phyloP scores from a whole-genome alignment of 768 basidiomycete genomes.

The Pulveroboletus sp. region DNA sequence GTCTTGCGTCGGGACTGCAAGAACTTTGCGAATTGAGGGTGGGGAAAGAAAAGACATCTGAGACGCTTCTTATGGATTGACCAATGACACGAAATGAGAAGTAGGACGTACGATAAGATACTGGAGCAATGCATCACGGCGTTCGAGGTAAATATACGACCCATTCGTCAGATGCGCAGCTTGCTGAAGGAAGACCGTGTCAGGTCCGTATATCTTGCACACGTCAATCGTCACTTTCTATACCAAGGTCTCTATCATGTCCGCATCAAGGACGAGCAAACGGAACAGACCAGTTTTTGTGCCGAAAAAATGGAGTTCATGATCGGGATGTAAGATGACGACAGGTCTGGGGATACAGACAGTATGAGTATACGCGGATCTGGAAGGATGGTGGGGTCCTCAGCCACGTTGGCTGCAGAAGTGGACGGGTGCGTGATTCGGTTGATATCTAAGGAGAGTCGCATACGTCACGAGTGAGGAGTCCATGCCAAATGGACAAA shows the following conservation, averaged over 20 bases:
- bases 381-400: slow-evolving; percentile 32
- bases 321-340: slow-evolving; percentile 91
- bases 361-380: slow-evolving; percentile 70
- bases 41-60: slow-evolving; percentile 84
- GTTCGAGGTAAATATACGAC: slow-evolving; percentile 81
- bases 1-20: slow-evolving; percentile 90
- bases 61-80: slow-evolving; percentile 1
- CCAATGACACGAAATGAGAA: neutral
- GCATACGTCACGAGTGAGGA: neutral
- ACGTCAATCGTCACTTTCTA: slow-evolving; percentile 98
- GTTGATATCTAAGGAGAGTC: slow-evolving; percentile 58
- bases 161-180: slow-evolving; percentile 94
- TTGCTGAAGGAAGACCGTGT: slow-evolving; percentile 95
- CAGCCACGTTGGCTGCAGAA: slow-evolving; percentile 25
- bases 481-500: neutral
- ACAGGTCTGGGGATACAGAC: slow-evolving; percentile 87
- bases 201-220: slow-evolving; percentile 83
- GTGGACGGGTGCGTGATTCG: slow-evolving; percentile 41
- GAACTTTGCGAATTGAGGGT: slow-evolving; percentile 64
- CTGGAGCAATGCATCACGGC: slow-evolving; percentile 84
- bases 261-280: neutral
- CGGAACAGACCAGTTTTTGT: slow-evolving; percentile 77
- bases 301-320: slow-evolving; percentile 99
- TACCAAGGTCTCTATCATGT: slow-evolving; percentile 24
- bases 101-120: slow-evolving; percentile 65